Base-by-base conservation (phyloP, 495 filamentous ascomycete genomes). In the Bacidia rubella region DNA sequence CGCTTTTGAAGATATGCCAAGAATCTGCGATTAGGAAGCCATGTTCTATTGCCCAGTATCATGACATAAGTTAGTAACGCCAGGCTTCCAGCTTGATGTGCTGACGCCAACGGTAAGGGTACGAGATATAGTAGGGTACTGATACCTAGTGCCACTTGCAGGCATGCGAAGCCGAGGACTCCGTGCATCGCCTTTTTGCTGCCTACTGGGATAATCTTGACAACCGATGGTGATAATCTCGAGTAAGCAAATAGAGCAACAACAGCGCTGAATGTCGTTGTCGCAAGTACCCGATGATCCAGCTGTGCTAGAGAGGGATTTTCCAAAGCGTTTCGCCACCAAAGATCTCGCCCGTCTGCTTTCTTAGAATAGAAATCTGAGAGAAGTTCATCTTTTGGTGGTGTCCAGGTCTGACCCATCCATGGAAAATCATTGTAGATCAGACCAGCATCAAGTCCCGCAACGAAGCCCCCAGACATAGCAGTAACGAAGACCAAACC, bases 341-440 rank as follows among this genome's bases (percentile, higher is more conserved):
- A 86, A 35, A 95, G 67, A 62, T 98, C 92, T 27, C 80, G 79
- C 20, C 69, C 60, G 63, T 95, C 88, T 39, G 79, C 72, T 44
- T 73, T 75, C 48, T 86, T 86, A 20, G 81, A 86, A 74, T 97
- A 98, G 69, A 88, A 90, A 40, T 77, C 69, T 59, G 85, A 79
- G 60, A 87, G 87, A 9, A 98, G 79, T 65, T 98, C 92, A 0
- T 75, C 70, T 53, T 71, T 78, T 1, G 92, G 93, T 10, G 92
- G 92, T 2, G 83, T 72, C 26, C 89, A 72, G 1, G 87, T 87
- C 1, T 74, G 68, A 25, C 93, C 92, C 92, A 98, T 98, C 62
- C 76, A 86, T 1, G 93, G 93, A 63, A 97, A 96, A 60, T 97
- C 87, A 63, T 97, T 97, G 71, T 98, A 98, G 63, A 98, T 95